phyloP scores from a whole-genome alignment of 371 early-diverging fungal species.

The Mortierella sp. region DNA sequence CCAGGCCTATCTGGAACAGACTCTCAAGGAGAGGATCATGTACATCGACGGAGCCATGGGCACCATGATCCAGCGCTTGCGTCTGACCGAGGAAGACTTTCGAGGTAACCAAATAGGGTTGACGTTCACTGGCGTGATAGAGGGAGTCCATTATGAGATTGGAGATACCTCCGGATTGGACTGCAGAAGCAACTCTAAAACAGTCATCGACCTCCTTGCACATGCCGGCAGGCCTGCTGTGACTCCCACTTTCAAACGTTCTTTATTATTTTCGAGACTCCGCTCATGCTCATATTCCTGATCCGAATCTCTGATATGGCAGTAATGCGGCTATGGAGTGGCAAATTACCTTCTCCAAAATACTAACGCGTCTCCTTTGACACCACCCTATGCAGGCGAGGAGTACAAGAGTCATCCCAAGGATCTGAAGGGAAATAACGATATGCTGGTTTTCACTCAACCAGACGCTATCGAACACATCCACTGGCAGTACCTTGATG shows the following conservation, averaged over 20 bases:
- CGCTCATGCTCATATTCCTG: too few relatives aligned
- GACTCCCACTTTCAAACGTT: too few relatives aligned
- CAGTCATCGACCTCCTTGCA: too few relatives aligned
- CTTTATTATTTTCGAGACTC: too few relatives aligned
- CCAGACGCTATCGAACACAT: constrained; percentile 89
- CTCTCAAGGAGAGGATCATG: constrained; percentile 87
- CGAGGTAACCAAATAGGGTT: constrained; percentile 60
- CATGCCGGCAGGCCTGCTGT: too few relatives aligned
- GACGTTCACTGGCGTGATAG: neutral
- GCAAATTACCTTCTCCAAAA: too few relatives aligned
- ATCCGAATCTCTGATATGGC: too few relatives aligned
- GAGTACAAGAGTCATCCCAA: constrained; percentile 84
- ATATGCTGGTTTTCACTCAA: constrained; percentile 89
- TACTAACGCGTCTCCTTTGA: too few relatives aligned
- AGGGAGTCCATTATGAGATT: neutral
- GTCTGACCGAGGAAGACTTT: constrained; percentile 86
- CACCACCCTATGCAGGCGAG: constrained; percentile 59
- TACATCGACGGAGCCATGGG: constrained; percentile 96
- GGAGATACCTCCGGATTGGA: too few relatives aligned
- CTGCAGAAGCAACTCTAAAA: too few relatives aligned
- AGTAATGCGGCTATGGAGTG: too few relatives aligned
- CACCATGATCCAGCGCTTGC: constrained; percentile 90
- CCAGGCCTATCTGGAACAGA: constrained; percentile 77
- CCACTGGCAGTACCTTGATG: constrained; percentile 88
- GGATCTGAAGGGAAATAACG: constrained; percentile 95